Evolutionary conservation across 176 grass and related monocot species (phyloP), one percentile per base, ranked within the genome.

Genomic region (Rhipidocladum racemiflorum): DNA sequence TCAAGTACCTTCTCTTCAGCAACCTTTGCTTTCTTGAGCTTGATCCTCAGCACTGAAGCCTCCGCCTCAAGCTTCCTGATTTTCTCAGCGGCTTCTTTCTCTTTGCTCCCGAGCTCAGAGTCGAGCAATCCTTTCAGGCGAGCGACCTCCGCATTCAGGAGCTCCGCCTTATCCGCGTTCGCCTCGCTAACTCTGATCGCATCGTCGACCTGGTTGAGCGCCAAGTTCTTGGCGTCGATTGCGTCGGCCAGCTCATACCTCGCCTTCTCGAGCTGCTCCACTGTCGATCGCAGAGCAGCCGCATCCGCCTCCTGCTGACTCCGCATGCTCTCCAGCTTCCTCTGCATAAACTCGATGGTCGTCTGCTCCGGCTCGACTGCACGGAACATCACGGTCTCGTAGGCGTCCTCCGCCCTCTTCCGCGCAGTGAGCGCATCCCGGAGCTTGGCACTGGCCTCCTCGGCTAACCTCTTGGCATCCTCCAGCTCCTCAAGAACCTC

Each of bases 381-480:
- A 11, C 21, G 63, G 51, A 42, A 44, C 44, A 85, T 84, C 20
- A 87, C 81, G 2, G 64, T 43, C 38, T 89, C 62, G 18, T 55
- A 42, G 20, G 36, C 75, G 36, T 93, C 89, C 57, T 65, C 64
- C 7, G 89, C 53, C 72, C 30, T 73, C 86, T 86, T 84, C 66
- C 87, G 85, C 15, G 65, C 76, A 13, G 60, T 46, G 23, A 92
- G 72, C 27, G 77, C 84, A 24, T 88, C 90, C 71, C 42, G 70
- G 60, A 94, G 86, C 79, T 94, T 97, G 54, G 76, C 82, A 68
- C 89, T 91, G 88, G 90, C 82, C 68, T 94, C 95, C 50, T 84
- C 81, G 28, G 79, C 70, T 35, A 78, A 72, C 68, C 64, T 89
- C 81, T 91, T 94, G 30, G 90, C 84, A 35, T 50, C 45, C 51